Base-by-base conservation (phyloP, 129 eudicot species). In the Dittrichia graveolens region DNA sequence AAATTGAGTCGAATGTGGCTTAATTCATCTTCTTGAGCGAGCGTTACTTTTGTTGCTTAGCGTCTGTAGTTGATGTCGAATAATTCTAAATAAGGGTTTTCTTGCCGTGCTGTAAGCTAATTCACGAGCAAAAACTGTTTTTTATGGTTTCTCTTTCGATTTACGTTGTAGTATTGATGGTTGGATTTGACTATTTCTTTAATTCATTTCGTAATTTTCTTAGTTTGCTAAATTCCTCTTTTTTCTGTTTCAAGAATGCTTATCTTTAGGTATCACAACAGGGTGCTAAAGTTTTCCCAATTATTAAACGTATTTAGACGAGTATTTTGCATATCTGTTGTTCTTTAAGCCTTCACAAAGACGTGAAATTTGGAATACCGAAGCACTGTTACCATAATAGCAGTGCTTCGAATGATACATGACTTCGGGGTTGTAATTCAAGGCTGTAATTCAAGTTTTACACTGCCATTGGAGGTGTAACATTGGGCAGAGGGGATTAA, bases 1-100 rank as follows among this genome's bases (percentile, higher is more conserved):
- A 18, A 16, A 10, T 71, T 59, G 24, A 18, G 19, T 71, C 19
- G 42, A 56, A 57, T 71, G 55, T 61, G 18, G 64, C 13, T 40
- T 71, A 37, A 19, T 16, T 71, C 31, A 31, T 55, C 54, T 42
- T 5, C 7, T 2, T 53, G 48, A 14, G 18, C 42, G 53, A 16
- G 13, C 15, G 38, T 40, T 41, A 19, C 10, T 53, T 53, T 13
- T 13, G 16, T 53, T 5, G 8, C 59, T 53, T 16, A 53, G 9
- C 59, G 34, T 53, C 18, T 31, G 59, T 71, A 43, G 43, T 43
- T 6, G 12, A 11, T 18, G 47, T 67, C 24, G n/a, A 42, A 63
- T 15, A 34, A 24, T 24, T 24, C 46, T 11, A 4, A 4, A 5
- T 12, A 66, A 66, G 57, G 55, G 42, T 47, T 49, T 47, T 67